A percentile compares a stretch with the other conserved stretches of the same genome.
phyloP scores from a whole-genome alignment of 305 asterid species.

The Fraxinus xanthoxyloides region DNA sequence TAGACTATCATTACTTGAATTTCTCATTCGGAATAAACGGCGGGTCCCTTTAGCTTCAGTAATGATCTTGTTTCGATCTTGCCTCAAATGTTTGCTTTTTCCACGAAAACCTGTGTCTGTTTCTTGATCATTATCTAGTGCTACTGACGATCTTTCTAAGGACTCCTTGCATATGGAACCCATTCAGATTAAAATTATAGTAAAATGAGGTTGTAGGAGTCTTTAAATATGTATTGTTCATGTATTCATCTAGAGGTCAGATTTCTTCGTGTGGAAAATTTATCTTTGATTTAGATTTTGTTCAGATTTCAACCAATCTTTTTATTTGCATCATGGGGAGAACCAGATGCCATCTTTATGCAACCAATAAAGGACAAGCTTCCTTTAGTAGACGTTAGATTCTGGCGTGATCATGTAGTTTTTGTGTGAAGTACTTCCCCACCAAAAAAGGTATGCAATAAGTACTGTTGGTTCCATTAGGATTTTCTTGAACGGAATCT shows the following conservation, averaged over 20 bases:
- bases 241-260: background rate
- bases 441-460: background rate
- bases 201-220: background rate
- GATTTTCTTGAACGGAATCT: background rate
- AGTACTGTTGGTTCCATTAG: background rate
- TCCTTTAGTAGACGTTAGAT: background rate
- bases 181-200: background rate
- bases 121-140: background rate
- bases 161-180: background rate
- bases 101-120: background rate
- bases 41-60: constrained; percentile 10
- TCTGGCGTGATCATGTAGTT: background rate
- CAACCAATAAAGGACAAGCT: background rate
- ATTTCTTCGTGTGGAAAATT: background rate
- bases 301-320: background rate
- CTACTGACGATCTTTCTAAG: background rate
- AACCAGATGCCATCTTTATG: background rate
- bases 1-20: background rate
- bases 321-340: background rate
- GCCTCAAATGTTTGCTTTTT: constrained; percentile 1
- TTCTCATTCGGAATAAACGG: background rate
- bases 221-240: background rate
- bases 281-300: background rate
- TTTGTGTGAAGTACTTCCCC: background rate
- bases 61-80: constrained; percentile 19